phyloP scores from a whole-genome alignment of 2,329 filamentous ascomycete species.

The Aspergillus brasiliensis region DNA sequence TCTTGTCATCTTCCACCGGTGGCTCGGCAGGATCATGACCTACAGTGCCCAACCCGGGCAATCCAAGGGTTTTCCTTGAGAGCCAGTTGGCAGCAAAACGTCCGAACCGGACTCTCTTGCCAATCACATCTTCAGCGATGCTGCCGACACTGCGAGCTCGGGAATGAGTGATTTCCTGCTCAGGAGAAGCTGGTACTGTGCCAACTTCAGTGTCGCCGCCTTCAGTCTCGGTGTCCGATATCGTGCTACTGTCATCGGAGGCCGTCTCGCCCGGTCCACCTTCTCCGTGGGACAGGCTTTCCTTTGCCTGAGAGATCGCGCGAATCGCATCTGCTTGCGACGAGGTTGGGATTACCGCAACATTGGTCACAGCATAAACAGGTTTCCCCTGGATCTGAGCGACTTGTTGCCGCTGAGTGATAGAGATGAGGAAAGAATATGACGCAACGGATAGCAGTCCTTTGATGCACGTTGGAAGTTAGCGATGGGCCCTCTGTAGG shows the following conservation, averaged over 20 bases:
- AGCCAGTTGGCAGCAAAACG: slow-evolving; percentile 92
- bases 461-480: slow-evolving; percentile 40
- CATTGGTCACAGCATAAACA: slow-evolving; percentile 84
- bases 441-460: slow-evolving; percentile 82
- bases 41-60: slow-evolving; percentile 71
- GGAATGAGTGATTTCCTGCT: slow-evolving; percentile 25
- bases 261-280: slow-evolving; percentile 35
- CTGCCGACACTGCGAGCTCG: slow-evolving; percentile 51
- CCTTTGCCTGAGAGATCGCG: slow-evolving; percentile 67
- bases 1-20: slow-evolving; percentile 22
- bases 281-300: slow-evolving; percentile 45
- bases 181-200: slow-evolving; percentile 31
- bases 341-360: slow-evolving; percentile 84
- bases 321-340: slow-evolving; percentile 73
- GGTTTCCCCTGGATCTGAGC: slow-evolving; percentile 81
- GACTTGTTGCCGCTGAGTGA: slow-evolving; percentile 83
- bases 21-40: slow-evolving; percentile 45
- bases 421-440: slow-evolving; percentile 80
- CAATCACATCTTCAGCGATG: slow-evolving; percentile 86
- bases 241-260: slow-evolving; percentile 23
- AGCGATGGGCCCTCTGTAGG: background rate
- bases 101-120: slow-evolving; percentile 79
- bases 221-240: slow-evolving; percentile 34
- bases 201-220: slow-evolving; percentile 29
- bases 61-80: slow-evolving; percentile 77